Base-by-base conservation (phyloP, 1,284 basidiomycete species). In the Malassezia arunalokei region DNA sequence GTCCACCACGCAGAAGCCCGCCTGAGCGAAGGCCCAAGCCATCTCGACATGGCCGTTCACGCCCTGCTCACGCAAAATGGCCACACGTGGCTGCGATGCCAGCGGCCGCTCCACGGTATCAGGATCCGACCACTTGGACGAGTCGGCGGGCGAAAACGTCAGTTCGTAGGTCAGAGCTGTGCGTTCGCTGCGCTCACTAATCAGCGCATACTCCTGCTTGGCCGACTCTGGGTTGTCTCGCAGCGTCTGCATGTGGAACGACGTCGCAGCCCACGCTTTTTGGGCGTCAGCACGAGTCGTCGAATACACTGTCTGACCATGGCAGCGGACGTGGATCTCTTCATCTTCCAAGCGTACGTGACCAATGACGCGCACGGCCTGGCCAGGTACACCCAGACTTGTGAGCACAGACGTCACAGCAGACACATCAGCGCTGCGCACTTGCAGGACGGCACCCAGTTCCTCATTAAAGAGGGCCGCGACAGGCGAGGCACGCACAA, bases 1-100 rank as follows among this genome's bases (percentile, higher is more conserved):
- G 70, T 99, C 94, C 53, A 96, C 77, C 5, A 90, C 84, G 57
- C 87, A 83, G 73, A 98, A 98, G 6, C 94, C 94, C 14, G 91
- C 91, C 1, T 81, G 83, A 28, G 83, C 79, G 77, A 98, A 98
- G 11, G 90, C 82, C 87, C 88, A 98, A 0, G 87, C 94, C 92
- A 99, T 96, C 78, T 99, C 92, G 43, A 89, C 79, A 56, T 98
- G 90, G 1, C 94, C 92, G 73, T 99, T 99, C 59, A 98, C 91
- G 63, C 92, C 94, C 74, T 98, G 92, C 74, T 99, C 92, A 48
- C 94, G 84, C 38, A 99, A 79, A 62, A 99, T 90, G 30, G 90
- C 92, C 15, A 99, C 88, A 71, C 83, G 85, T 7, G 92, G 94
- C 1, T 85, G 80, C 41, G 75, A 73, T 41, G 64, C 59, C 12